Conservation (phyloP, 2,329 filamentous ascomycete genomes). For the Hirsutella rhossiliensis region DNA sequence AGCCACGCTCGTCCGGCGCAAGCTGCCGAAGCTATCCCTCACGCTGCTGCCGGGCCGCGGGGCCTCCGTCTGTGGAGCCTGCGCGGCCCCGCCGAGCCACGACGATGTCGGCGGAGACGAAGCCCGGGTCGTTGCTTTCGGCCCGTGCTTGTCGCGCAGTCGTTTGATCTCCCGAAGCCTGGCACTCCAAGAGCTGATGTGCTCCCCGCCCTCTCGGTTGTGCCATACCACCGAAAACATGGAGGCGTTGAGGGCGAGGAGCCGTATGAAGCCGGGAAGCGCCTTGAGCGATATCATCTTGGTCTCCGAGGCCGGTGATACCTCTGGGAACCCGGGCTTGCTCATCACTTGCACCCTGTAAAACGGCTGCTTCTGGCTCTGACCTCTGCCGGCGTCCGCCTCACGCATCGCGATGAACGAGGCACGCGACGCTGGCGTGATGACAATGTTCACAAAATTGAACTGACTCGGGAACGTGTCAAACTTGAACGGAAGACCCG, state of each 20-base stretch:
- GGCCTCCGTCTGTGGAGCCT: slow-evolving; percentile 5
- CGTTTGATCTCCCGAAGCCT: slow-evolving; percentile 75
- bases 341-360: slow-evolving; percentile 87
- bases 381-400: slow-evolving; percentile 19
- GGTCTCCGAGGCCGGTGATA: slow-evolving; percentile 77
- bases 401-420: slow-evolving; percentile 59
- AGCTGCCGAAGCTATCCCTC: slow-evolving; percentile 48
- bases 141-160: slow-evolving; percentile 57
- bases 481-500: slow-evolving; percentile 77
- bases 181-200: slow-evolving; percentile 81
- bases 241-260: slow-evolving; percentile 83
- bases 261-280: slow-evolving; percentile 73
- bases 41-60: slow-evolving; percentile 19
- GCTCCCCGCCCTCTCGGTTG: slow-evolving; percentile 62
- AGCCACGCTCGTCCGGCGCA: slow-evolving; percentile 51
- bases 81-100: slow-evolving; percentile 15
- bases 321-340: slow-evolving; percentile 78
- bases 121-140: slow-evolving; percentile 20
- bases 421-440: slow-evolving; percentile 72
- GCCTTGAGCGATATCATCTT: slow-evolving; percentile 81
- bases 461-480: slow-evolving; percentile 90
- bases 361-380: slow-evolving; percentile 40
- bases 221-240: slow-evolving; percentile 91
- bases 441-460: slow-evolving; percentile 94
- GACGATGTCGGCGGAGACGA: slow-evolving; percentile 17